Evolutionary conservation across 148 eudicot species (phyloP).

Genomic region (Arbutus unedo): DNA sequence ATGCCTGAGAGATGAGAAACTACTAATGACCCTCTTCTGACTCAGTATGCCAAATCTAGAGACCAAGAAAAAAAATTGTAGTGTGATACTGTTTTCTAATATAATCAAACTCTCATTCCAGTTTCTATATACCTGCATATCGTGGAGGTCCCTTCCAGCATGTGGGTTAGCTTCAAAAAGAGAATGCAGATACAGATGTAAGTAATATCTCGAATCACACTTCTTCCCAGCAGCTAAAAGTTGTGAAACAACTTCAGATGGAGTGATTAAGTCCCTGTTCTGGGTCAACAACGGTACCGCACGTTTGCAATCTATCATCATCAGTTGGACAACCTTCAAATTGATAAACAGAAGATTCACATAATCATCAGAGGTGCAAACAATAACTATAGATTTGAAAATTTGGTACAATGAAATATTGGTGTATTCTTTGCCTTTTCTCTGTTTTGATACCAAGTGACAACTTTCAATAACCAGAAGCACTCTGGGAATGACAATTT

Average conservation of each 20-base stretch:
- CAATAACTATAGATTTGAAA: neutral
- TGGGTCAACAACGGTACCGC: conserved; percentile 70
- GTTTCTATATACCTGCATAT: conserved; percentile 72
- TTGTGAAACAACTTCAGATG: conserved; percentile 84
- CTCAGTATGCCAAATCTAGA: neutral
- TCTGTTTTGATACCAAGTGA: neutral
- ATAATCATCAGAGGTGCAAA: neutral
- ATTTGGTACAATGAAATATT: neutral
- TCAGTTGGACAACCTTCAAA: conserved; percentile 81
- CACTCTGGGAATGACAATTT: neutral
- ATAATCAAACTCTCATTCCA: neutral
- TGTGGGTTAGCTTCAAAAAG: conserved; percentile 80
- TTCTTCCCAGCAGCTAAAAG: conserved; percentile 60
- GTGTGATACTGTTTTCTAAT: neutral
- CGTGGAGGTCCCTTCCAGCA: conserved; percentile 92
- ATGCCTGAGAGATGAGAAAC: neutral
- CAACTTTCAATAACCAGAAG: neutral
- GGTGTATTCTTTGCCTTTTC: neutral
- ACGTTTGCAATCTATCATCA: conserved; percentile 82
- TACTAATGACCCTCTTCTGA: neutral
- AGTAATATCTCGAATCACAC: conserved; percentile 62
- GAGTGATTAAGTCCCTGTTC: conserved; percentile 66
- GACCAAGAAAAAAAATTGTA: conserved; percentile 6
- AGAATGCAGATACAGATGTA: conserved; percentile 72
- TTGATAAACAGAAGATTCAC: neutral